Evolutionary conservation across 139 green algal species (phyloP).

Genomic region (Ettlia oleoabundans): DNA sequence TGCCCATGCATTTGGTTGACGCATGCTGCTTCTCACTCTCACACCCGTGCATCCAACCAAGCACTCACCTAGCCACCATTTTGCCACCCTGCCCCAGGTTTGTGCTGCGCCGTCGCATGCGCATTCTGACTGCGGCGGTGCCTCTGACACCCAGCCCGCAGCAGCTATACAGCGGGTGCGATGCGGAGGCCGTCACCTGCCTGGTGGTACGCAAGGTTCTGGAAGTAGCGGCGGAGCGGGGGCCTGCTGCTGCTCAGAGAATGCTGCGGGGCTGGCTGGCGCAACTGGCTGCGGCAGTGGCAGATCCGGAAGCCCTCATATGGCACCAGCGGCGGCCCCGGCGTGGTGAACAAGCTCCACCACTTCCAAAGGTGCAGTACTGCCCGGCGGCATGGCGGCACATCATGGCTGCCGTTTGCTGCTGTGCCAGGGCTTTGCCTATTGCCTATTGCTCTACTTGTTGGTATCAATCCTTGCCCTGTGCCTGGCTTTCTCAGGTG

Average conservation of each 20-base stretch:
- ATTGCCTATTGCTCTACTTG: no score
- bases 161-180: constrained; percentile 65
- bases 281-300: constrained; percentile 62
- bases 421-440: no score
- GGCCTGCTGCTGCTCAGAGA: constrained; percentile 65
- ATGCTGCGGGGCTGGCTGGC: constrained; percentile 93
- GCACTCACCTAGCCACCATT: not conserved
- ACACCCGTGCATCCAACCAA: no score
- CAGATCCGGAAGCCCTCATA: not conserved
- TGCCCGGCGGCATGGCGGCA: not conserved
- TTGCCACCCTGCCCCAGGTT: constrained; percentile 21
- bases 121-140: constrained; percentile 58
- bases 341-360: not conserved
- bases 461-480: no score
- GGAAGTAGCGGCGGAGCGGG: constrained; percentile 50
- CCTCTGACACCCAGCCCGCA: constrained; percentile 37
- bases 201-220: constrained; percentile 85
- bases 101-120: constrained; percentile 67
- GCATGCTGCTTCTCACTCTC: no score
- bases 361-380: not conserved
- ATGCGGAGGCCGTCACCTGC: constrained; percentile 69
- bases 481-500: no score
- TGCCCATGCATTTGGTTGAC: no score
- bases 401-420: no score
- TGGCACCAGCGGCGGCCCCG: not conserved